Base-by-base conservation (phyloP, 441 rosid species). In the Dalechampia spathulata region DNA sequence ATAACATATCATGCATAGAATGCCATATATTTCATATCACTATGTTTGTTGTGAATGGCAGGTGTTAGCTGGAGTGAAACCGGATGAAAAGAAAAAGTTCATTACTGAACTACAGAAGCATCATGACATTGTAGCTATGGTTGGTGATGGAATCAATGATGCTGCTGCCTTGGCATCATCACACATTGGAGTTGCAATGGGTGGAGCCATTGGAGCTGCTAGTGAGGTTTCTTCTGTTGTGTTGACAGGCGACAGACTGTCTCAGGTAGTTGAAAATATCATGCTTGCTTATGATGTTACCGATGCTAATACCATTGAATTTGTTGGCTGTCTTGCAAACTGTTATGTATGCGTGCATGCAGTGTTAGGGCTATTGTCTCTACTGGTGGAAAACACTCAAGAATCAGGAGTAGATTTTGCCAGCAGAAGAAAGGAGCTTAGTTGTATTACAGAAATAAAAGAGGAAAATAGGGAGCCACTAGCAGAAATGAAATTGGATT, bases 81-180 rank as follows among this genome's bases (percentile, higher is more conserved):
- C 99, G 49, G 76, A 72, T 63, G 88, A 79, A 71, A 93, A 89
- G 67, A 83, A 75, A 71, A 77, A 70, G 41, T 93, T 93, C 68
- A 74, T 93, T 64, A 73, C 44, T 55, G 78, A 77, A 62, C 92
- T 93, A 62, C 97, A 89, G 78, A 75, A 69, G 63, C 79, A 75
- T 56, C 72, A 78, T 57, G 85, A 81, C 27, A 55, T 77, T 40
- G 95, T 89, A 58, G 97, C 97, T 36, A 93, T 93, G 99, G 90
- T 93, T 60, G 99, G 97, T 20, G 99, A 93, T 73, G 97, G 99
- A 54, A 89, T 93, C 65, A 93, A 93, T 61, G 99, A 89, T 79
- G 99, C 97, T 58, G 90, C 97, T 57, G 97, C 99, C 27, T 78
- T 93, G 77, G 99, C 99, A 64, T 83, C 82, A 53, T 72, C 96